Evolutionary conservation across 2,329 filamentous ascomycete genomes (phyloP).

Genomic region (Alternaria panax): DNA sequence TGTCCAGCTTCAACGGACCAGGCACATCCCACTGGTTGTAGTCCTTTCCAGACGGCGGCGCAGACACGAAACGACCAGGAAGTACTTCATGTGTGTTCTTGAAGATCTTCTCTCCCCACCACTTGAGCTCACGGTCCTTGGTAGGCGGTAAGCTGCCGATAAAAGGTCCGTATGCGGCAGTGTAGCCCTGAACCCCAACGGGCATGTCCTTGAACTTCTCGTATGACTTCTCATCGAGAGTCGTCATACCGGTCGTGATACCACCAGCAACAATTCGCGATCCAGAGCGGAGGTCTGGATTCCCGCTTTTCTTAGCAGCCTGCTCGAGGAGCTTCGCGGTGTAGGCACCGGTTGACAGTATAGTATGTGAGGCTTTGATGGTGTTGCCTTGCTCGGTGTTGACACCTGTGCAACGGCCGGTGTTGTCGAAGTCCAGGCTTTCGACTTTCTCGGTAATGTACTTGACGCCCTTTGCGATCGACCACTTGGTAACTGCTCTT

Average conservation of each 20-base stretch:
- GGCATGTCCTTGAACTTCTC: conserved; percentile 45
- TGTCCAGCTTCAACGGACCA: conserved; percentile 63
- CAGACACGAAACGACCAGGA: conserved; percentile 63
- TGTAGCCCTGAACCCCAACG: conserved; percentile 44
- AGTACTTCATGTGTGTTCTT: conserved; percentile 44
- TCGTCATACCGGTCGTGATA: conserved; percentile 58
- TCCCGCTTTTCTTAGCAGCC: conserved; percentile 56
- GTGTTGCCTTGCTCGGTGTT: conserved; percentile 46
- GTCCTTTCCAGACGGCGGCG: conserved; percentile 63
- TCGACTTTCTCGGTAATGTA: conserved; percentile 64
- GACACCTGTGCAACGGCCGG: conserved; percentile 52
- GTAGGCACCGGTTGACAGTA: conserved; percentile 54
- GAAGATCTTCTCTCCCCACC: conserved; percentile 48
- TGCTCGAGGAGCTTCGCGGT: conserved; percentile 56
- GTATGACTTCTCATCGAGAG: conserved; percentile 47
- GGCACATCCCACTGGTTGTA: conserved; percentile 71
- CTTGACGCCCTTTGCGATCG: conserved; percentile 64
- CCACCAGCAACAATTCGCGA: conserved; percentile 65
- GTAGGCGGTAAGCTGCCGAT: conserved; percentile 45
- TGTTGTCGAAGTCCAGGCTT: conserved; percentile 57
- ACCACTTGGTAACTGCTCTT: conserved; percentile 61
- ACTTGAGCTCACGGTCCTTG: conserved; percentile 45
- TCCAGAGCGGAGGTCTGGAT: conserved; percentile 61
- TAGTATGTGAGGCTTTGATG: conserved; percentile 34
- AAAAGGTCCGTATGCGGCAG: conserved; percentile 39